Percentiles rank a stretch among this genome's conserved stretches.
These are phyloP conservation scores for Kodamaea kakaduensis DNA, from an alignment of 805 yeast genomes.

Conservation along the genomic window DNA sequence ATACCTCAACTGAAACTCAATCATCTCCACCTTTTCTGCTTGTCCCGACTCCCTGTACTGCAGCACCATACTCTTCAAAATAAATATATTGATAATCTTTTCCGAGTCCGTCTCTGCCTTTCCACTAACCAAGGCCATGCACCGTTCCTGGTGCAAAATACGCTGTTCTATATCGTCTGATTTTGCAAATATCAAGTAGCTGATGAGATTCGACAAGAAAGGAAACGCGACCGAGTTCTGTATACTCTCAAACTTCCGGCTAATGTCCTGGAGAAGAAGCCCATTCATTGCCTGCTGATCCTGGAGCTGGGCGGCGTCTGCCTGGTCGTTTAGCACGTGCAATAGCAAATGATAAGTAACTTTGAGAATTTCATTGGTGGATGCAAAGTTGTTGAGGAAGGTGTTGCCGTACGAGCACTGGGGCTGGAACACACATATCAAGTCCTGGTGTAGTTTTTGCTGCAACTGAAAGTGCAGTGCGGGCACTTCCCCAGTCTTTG, in stretches of 20 bases:
- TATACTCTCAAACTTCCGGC: conserved; percentile 1
- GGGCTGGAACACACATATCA: conserved; percentile 14
- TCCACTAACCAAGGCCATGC: conserved; percentile 13
- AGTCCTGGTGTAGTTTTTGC: conserved; percentile 14
- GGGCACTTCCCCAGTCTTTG: conserved; percentile 6
- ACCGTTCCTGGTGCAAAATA: conserved; percentile 14
- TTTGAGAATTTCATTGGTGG: conserved; percentile 12
- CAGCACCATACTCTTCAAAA: conserved; percentile 15
- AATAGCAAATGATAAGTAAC: conserved; percentile 17
- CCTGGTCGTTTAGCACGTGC: conserved; percentile 9
- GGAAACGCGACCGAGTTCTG: conserved; percentile 12
- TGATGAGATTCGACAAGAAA: conserved; percentile 16
- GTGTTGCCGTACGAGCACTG: conserved; percentile 14
- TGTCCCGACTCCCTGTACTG: conserved; percentile 17
- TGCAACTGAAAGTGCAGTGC: conserved; percentile 11
- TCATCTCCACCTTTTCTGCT: conserved; percentile 18
- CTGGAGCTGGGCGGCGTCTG: not conserved
- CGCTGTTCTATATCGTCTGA: conserved; percentile 15
- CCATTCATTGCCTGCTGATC: conserved; percentile 1
- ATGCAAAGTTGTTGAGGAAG: conserved; percentile 16
- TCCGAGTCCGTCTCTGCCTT: conserved; percentile 17
- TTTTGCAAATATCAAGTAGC: conserved; percentile 14
- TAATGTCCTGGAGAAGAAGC: conserved; percentile 5
- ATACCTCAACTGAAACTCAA: conserved; percentile 17
- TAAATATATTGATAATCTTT: conserved; percentile 17